Evolutionary conservation across 768 basidiomycete genomes (phyloP), one percentile per base, ranked within the genome.

Genomic region (Auricularia auricula-judae): DNA sequence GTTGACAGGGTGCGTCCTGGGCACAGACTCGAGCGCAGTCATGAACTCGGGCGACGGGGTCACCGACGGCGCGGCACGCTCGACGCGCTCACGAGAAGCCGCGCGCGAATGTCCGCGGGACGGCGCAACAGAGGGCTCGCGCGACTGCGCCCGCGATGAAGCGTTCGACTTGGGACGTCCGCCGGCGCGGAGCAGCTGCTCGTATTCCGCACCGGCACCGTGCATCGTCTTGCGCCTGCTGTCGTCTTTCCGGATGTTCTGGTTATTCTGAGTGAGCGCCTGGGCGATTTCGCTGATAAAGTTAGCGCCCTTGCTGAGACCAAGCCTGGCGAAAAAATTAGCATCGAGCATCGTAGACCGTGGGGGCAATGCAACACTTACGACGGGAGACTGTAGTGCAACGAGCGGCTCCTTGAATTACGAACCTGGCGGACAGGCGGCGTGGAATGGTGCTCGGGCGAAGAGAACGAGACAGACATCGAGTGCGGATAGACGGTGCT

Each of bases 301-400:
- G 16, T 51, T 51, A 14, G 47, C 82, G 64, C 84, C 84, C 70
- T 83, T 85, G 53, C 83, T 83, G 43, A 89, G 82, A 66, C 83
- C 77, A 35, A 88, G 78, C 67, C 87, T 89, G 29, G 35, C 35
- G n/a, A 60, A 39, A 62, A 64, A n/a, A 18, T 21, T 3, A 61
- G 65, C n/a, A 67, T 66, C 43, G 14, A 62, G 8, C 44, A 53
- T 33, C 34, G 58, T 7, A 12, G 47, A 33, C 53, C 33, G 65
- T 12, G 3, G 29, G 29, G 2, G 29, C 29, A 29, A 29, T 29
- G 29, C 29, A 29, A 68, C 67, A 68, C 79, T 62, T 73, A 86
- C 86, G 86, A 87, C 1, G 86, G 85, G 64, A 88, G 75, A 75
- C 86, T 87, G 73, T 82, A 82, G 68, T 86, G 85, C 61, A 84